Evolutionary conservation across 2,329 filamentous ascomycete species (phyloP).

Genomic region (Dactylellina haptotyla): DNA sequence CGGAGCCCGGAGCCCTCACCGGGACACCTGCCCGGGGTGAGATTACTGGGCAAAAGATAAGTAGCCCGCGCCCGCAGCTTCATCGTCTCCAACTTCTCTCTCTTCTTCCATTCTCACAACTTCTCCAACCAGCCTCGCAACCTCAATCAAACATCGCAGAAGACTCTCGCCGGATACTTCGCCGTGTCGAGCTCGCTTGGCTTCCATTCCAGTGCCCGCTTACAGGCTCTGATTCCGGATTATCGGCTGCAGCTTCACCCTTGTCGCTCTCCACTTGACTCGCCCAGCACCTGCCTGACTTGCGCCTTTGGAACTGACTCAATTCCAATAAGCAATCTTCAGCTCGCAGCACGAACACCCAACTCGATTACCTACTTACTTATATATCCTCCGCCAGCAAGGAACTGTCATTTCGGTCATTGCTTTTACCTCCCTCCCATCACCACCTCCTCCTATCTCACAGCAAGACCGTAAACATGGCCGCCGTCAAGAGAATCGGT

Average conservation of each 20-base stretch:
- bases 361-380: neutral
- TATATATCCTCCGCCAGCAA: slow-evolving; percentile 7
- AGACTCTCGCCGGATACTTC: neutral
- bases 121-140: neutral
- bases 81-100: neutral
- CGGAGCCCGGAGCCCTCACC: slow-evolving; percentile 10
- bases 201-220: too few species aligned
- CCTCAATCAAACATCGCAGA: too few species aligned
- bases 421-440: neutral
- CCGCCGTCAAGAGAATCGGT: slow-evolving; percentile 41
- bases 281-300: slow-evolving; percentile 22
- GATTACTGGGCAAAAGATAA: too few species aligned
- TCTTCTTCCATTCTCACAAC: neutral
- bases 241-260: neutral
- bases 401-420: neutral
- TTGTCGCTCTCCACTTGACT: neutral
- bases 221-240: neutral
- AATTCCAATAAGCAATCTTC: too few species aligned
- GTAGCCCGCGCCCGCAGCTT: too few species aligned
- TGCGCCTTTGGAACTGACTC: slow-evolving; percentile 53
- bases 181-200: too few species aligned
- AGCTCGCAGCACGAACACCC: too few species aligned
- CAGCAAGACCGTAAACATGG: slow-evolving; percentile 17
- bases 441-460: neutral
- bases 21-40: neutral